These are phyloP conservation scores for Trypanosomatidae sp. DNA, from an alignment of 208 protist genomes.

Conservation along the genomic window DNA sequence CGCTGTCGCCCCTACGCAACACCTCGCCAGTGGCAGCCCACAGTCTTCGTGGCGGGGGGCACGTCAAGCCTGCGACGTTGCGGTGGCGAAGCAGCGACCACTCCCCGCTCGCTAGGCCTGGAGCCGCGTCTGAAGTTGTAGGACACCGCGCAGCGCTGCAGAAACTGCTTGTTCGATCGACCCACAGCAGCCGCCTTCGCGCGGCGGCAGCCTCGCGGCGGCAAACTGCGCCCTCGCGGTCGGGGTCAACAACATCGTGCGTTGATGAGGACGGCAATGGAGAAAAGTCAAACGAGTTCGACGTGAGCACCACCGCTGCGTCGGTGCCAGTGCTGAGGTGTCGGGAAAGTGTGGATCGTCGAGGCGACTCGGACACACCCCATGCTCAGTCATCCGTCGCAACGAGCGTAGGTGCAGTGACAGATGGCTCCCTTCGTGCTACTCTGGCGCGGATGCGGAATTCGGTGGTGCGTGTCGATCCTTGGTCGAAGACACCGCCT, in stretches of 20 bases:
- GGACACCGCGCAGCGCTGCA: not conserved
- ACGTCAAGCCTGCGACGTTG: not conserved
- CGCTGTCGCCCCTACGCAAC: not conserved
- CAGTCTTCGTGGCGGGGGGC: not conserved
- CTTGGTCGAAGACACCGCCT: not conserved
- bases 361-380: not conserved
- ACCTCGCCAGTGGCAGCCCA: not conserved
- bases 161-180: constrained; percentile 15
- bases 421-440: not conserved
- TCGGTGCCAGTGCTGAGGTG: not conserved
- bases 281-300: not conserved
- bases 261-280: not conserved
- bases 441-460: not conserved
- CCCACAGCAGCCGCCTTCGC: constrained; percentile 27
- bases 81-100: not conserved
- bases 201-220: not conserved
- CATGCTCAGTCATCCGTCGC: not conserved
- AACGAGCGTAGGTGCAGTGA: not conserved
- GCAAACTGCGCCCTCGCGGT: not conserved
- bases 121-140: not conserved
- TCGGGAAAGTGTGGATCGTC: not conserved
- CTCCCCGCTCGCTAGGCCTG: not conserved
- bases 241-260: not conserved
- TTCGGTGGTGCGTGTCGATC: not conserved
- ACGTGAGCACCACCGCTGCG: not conserved